Base-by-base conservation (phyloP, 257 asterid species). In the Solanum sitiens region DNA sequence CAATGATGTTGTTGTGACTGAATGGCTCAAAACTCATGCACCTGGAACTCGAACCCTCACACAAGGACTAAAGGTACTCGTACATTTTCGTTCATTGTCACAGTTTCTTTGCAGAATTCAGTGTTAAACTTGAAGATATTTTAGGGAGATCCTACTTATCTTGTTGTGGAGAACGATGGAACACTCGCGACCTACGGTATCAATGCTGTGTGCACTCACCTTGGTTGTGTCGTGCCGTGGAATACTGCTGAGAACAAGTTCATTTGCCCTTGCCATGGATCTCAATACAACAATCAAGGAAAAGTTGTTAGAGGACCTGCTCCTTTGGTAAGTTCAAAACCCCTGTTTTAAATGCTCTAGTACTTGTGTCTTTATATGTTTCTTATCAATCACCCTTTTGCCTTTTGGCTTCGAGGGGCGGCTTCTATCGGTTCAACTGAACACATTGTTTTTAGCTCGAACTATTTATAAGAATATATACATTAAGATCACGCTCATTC, bases 241-340 rank as follows among this genome's bases (percentile, higher is more conserved):
- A 97, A 97, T 67, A 21, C 92, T 9, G 98, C 99, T 18, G 99
- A 97, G 94, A 97, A 94, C 89, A 97, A 95, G 93, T 97, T 95
- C 94, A 87, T 95, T 68, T 97, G 99, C 92, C 99, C 99, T 21
- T 97, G 98, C 94, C 99, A 97, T 86, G 99, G 99, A 56, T 97
- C 99, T 16, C 99, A 95, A 61, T 97, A 97, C 95, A 95, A 95
- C 91, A 95, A 95, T 83, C 98, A 97, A 91, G 99, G 99, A 75
- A 91, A 50, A 80, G 99, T 97, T 87, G 98, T 97, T 56, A 91
- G 99, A 89, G 99, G 99, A 53, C 99, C 99, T 77, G 99, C 99
- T 86, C 99, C 99, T 73, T 88, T 97, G 94, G 99, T 96, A 91
- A 89, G 95, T 87, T 16, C 4, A 63, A 83, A 3, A 61, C 13